phyloP scores from a whole-genome alignment of 768 basidiomycete species.

The Pholiota molesta region DNA sequence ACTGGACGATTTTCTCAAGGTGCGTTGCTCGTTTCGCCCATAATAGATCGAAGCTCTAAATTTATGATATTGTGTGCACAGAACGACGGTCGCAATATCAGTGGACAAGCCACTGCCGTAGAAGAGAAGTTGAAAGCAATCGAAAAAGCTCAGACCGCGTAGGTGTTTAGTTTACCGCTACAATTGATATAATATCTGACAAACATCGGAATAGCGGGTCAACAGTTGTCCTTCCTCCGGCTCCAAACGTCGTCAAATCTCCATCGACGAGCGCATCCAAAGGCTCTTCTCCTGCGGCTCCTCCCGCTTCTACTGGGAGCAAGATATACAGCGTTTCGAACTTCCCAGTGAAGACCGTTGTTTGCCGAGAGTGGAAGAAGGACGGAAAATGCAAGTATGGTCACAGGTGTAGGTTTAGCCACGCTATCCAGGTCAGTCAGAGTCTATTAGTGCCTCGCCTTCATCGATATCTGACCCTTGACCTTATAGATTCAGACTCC shows the following conservation, averaged over 20 bases:
- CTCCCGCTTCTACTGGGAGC: constrained; percentile 30
- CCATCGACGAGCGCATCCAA: constrained; percentile 32
- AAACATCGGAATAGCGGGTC: constrained; percentile 18
- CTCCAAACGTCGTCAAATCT: constrained; percentile 43
- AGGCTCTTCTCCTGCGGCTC: constrained; percentile 27
- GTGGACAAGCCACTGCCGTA: constrained; percentile 36
- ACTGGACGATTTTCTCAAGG: constrained; percentile 65
- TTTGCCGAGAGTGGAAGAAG: constrained; percentile 28
- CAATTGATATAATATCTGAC: constrained; percentile 12
- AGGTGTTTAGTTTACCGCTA: constrained; percentile 20
- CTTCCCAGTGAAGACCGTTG: neutral
- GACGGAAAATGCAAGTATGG: constrained; percentile 40
- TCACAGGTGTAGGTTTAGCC: constrained; percentile 35
- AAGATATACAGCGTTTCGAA: neutral
- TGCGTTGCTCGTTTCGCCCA: constrained; percentile 33
- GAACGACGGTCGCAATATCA: constrained; percentile 43
- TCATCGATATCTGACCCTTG: neutral
- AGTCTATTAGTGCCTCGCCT: neutral
- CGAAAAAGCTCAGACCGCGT: constrained; percentile 38
- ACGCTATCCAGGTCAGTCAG: constrained; percentile 30
- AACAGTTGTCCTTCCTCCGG: constrained; percentile 49
- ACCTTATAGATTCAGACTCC: neutral
- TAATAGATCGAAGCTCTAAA: no score
- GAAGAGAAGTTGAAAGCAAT: constrained; percentile 51
- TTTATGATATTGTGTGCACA: constrained; percentile 10